Evolutionary conservation across 345 rosid genomes (phyloP), one percentile per base, ranked within the genome.

Genomic region (Tarenaya hassleriana): DNA sequence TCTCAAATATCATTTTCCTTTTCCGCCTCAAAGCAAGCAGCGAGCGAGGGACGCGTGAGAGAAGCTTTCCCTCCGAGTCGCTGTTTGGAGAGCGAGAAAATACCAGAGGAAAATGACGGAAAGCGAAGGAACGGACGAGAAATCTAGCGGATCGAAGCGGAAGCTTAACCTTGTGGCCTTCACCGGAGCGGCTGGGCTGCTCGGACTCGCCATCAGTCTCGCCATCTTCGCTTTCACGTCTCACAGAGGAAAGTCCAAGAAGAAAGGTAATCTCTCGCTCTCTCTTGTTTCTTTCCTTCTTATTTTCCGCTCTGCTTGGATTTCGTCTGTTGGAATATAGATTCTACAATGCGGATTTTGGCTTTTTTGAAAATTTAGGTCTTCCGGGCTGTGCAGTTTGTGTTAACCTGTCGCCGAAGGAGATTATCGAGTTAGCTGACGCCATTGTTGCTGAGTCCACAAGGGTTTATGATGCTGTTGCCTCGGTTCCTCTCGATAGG

Each of bases 401-500:
- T 19, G 69, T 79, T 40, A 72, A 74, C 60, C 79, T 91, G 56
- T 79, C 88, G 34, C 84, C 92, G 19, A 62, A 63, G 16, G 96
- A 80, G 60, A 84, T 91, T 74, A 67, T 79, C 52, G 83, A 79
- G 19, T 60, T 87, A 49, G 84, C 82, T 35, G 86, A 81, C 51
- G 71, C 69, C 57, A 68, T 91, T 1, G 71, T 84, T 9, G 68
- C 78, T 12, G 76, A 70, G 68, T 91, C 95, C 9, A 83, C 77
- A 56, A 69, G 61, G 63, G 86, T 91, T 61, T 86, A 84, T 58
- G 84, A 82, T 49, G 61, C 66, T 1, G 86, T 84, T 29, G 95
- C 95, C 47, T 84, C 80, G 18, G 78, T 87, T 71, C 82, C 96
- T 29, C 71, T 84, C 4, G 84, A 84, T 52, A 83, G 82, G 88